Evolutionary conservation across 1,284 basidiomycete species (phyloP).

Genomic region (Irpex rosettiformis): DNA sequence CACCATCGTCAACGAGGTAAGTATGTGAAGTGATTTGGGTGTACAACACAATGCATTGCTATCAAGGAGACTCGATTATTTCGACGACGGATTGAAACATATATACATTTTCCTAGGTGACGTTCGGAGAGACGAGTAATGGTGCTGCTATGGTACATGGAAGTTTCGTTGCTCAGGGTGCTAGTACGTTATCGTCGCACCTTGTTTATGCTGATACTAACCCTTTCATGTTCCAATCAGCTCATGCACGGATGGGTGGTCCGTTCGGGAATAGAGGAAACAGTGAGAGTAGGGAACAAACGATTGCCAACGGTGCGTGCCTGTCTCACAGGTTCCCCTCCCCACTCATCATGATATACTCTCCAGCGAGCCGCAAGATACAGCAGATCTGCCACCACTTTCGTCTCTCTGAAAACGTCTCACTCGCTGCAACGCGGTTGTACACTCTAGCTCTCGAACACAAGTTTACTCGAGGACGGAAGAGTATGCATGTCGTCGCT

Average conservation of each 20-base stretch:
- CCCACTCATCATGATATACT: neutral
- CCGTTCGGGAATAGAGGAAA: constrained; percentile 76
- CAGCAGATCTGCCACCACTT: constrained; percentile 79
- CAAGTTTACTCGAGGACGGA: constrained; percentile 91
- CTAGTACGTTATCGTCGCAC: constrained; percentile 60
- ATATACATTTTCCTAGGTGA: no score
- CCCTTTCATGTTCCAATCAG: constrained; percentile 34
- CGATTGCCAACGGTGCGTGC: constrained; percentile 77
- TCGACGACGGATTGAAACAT: no score
- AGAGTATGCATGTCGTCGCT: constrained; percentile 90
- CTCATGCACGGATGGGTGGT: constrained; percentile 75
- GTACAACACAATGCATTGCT: no score
- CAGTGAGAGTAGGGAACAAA: constrained; percentile 82
- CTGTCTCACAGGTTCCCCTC: neutral
- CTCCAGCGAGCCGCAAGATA: constrained; percentile 76
- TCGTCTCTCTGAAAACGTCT: constrained; percentile 76
- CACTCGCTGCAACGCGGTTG: constrained; percentile 80
- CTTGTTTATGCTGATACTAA: neutral
- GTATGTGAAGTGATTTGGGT: no score
- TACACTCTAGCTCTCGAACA: constrained; percentile 95
- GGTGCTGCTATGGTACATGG: constrained; percentile 97
- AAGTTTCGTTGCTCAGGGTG: constrained; percentile 88
- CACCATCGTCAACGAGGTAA: constrained; percentile 79
- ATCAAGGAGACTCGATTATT: no score
- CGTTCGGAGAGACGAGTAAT: constrained; percentile 89